A percentile compares a stretch with the other conserved stretches of the same genome.
Conservation (phyloP, 2,329 filamentous ascomycete genomes). For the Epichloe baconii region DNA sequence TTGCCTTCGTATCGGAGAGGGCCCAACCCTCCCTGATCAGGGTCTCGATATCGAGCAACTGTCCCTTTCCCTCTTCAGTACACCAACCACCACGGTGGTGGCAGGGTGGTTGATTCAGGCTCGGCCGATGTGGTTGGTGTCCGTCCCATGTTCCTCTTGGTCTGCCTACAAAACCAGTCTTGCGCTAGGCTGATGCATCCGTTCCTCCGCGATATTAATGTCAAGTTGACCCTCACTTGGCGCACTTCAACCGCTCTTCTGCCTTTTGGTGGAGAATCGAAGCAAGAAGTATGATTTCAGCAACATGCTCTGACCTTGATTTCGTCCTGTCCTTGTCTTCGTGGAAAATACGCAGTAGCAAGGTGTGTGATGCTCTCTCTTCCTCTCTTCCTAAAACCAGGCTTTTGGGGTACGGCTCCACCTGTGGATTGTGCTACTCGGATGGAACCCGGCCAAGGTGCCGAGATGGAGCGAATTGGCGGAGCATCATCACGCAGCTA, state of each 20-base stretch:
- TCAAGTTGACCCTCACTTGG: background rate
- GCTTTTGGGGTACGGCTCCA: constrained; percentile 2
- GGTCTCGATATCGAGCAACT: background rate
- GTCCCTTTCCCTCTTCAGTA: background rate
- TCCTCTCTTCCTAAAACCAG: background rate
- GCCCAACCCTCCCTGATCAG: background rate
- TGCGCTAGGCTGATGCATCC: background rate
- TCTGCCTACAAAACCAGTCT: too few relatives aligned
- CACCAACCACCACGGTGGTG: background rate
- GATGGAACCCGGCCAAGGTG: constrained; percentile 1
- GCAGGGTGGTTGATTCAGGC: background rate
- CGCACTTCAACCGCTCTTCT: background rate
- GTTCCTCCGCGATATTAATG: background rate
- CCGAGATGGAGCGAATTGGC: background rate
- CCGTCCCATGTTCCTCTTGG: background rate
- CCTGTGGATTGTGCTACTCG: constrained; percentile 1
- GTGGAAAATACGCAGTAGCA: too few relatives aligned
- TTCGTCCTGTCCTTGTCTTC: too few relatives aligned
- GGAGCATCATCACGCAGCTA: background rate
- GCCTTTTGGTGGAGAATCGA: too few relatives aligned
- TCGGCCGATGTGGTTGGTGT: background rate
- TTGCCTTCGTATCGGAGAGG: constrained; percentile 2
- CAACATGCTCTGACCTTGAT: too few relatives aligned
- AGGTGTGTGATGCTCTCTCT: too few relatives aligned
- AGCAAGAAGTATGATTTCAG: too few relatives aligned